Evolutionary conservation across 805 yeast species (phyloP).

Genomic region (Kazachstania kunashirensis): DNA sequence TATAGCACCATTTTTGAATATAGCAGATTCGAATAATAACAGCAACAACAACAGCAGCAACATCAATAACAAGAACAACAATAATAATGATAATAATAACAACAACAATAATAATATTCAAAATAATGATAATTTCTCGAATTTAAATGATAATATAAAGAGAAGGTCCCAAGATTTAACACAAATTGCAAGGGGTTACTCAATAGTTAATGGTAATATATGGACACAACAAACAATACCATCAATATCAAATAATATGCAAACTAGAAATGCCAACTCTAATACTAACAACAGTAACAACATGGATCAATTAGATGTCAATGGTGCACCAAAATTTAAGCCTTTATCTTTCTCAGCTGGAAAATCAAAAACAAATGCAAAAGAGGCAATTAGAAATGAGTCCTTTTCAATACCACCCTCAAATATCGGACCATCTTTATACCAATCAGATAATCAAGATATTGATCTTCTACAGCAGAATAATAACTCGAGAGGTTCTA

Average conservation of each 20-base stretch:
- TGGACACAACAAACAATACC: constrained; percentile 14
- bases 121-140: neutral
- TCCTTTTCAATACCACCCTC: constrained; percentile 5
- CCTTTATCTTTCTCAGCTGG: constrained; percentile 16
- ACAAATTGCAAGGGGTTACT: constrained; percentile 20
- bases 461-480: constrained; percentile 12
- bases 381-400: constrained; percentile 8
- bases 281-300: constrained; percentile 30
- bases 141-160: neutral
- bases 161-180: constrained; percentile 6
- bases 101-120: neutral
- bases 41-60: no score
- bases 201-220: constrained; percentile 22
- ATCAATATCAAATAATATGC: constrained; percentile 7
- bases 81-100: no score
- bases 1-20: constrained; percentile 21
- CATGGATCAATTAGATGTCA: constrained; percentile 44
- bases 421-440: constrained; percentile 22
- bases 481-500: constrained; percentile 2
- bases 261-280: constrained; percentile 1
- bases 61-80: no score
- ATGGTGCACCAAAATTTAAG: constrained; percentile 31
- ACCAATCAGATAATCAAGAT: constrained; percentile 18
- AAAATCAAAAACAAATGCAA: constrained; percentile 3
- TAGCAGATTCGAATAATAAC: constrained; percentile 5